phyloP scores from a whole-genome alignment of 2,329 filamentous ascomycete genomes.

The Akanthomyces dipterigenus region DNA sequence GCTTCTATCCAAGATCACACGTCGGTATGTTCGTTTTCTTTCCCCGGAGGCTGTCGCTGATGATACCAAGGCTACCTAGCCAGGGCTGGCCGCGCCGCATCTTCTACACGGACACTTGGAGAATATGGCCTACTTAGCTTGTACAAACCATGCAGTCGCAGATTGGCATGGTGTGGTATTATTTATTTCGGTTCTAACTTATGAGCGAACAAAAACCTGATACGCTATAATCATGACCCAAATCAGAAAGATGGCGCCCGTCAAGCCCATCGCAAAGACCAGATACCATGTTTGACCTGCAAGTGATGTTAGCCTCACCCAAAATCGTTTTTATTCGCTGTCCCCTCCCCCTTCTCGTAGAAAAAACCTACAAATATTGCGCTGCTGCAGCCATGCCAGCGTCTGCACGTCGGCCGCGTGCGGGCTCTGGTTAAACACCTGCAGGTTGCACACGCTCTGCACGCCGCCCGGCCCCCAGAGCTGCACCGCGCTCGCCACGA shows the following conservation, averaged over 20 bases:
- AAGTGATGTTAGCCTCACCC: conserved; percentile 14
- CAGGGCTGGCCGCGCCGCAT: background rate
- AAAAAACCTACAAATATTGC: conserved; percentile 48
- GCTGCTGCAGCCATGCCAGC: conserved; percentile 58
- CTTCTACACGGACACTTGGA: background rate
- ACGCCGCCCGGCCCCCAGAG: conserved; percentile 56
- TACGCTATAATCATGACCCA: conserved; percentile 65
- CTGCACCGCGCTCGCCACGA: conserved; percentile 55
- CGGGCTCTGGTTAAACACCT: conserved; percentile 46
- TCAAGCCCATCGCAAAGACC: conserved; percentile 55
- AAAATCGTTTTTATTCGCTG: too few species aligned
- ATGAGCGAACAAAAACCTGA: conserved; percentile 50
- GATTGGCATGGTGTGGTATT: too few species aligned
- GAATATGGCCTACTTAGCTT: too few species aligned
- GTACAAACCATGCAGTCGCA: too few species aligned
- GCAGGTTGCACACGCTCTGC: conserved; percentile 51
- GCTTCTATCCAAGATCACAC: background rate
- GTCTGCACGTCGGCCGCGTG: conserved; percentile 47
- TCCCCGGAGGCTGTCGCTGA: background rate
- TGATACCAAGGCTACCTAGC: background rate
- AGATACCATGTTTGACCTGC: conserved; percentile 57
- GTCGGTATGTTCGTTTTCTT: background rate
- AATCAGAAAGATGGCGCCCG: conserved; percentile 54
- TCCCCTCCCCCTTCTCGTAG: background rate
- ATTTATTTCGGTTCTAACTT: background rate